Evolutionary conservation across 768 basidiomycete genomes (phyloP).

Genomic region (Hygrocybe punicea): DNA sequence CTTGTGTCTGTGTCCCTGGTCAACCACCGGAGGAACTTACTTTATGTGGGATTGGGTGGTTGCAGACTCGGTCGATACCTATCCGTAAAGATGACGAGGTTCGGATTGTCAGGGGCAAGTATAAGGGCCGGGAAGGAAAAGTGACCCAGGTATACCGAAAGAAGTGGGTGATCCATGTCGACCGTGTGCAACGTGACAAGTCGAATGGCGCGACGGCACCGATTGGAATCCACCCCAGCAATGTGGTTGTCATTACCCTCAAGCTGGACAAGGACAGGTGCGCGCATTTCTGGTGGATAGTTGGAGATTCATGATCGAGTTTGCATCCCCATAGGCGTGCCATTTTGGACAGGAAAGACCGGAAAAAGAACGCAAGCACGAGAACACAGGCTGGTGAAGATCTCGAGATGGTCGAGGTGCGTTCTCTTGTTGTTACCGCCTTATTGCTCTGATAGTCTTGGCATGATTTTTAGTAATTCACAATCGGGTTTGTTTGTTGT

Average conservation of each 20-base stretch:
- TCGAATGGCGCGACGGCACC: conserved; percentile 91
- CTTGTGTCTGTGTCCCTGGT: background rate
- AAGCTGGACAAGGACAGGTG: conserved; percentile 91
- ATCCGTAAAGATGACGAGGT: conserved; percentile 99
- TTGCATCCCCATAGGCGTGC: conserved; percentile 52
- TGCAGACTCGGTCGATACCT: conserved; percentile 83
- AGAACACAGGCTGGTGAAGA: conserved; percentile 41
- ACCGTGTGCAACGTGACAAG: conserved; percentile 96
- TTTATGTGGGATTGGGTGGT: background rate
- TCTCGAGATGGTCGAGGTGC: conserved; percentile 77
- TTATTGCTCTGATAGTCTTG: conserved; percentile 11
- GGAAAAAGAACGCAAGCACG: conserved; percentile 56
- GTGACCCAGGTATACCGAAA: conserved; percentile 97
- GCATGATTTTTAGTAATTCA: conserved; percentile 35
- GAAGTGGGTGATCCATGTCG: conserved; percentile 98
- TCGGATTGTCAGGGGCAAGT: conserved; percentile 92
- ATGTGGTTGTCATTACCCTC: conserved; percentile 89
- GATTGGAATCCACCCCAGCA: conserved; percentile 95
- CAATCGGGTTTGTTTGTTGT: conserved; percentile 22
- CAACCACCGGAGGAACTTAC: background rate
- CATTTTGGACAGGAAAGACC: conserved; percentile 83
- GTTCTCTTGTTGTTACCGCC: conserved; percentile 22
- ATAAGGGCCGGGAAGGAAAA: conserved; percentile 99
- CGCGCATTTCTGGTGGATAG: conserved; percentile 14
- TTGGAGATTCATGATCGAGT: conserved; percentile 3